Conservation (phyloP, 495 filamentous ascomycete species). For the Penicillium steckii region DNA sequence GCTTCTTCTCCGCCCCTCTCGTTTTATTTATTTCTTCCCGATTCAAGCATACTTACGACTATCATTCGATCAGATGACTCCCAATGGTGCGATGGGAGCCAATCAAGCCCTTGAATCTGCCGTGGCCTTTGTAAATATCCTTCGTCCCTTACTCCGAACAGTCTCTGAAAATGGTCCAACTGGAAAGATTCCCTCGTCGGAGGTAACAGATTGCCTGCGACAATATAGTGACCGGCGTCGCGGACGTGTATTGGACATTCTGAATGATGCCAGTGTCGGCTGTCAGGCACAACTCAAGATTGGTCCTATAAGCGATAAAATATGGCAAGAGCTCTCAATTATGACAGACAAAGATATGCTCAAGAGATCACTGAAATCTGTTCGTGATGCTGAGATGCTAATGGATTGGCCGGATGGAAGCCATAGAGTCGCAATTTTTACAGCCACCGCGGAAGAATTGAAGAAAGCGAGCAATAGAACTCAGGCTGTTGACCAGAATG, state of each 20-base stretch:
- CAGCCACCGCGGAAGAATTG: too few relatives aligned
- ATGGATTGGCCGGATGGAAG: too few relatives aligned
- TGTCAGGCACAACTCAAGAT: neutral
- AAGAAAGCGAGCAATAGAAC: too few relatives aligned
- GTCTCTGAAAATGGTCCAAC: neutral
- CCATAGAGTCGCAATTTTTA: too few relatives aligned
- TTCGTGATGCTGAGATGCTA: too few relatives aligned
- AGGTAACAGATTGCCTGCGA: neutral
- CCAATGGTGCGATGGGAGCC: neutral
- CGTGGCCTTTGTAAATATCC: neutral
- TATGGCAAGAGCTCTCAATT: neutral
- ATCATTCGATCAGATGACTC: neutral
- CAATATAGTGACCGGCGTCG: neutral
- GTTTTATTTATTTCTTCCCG: too few relatives aligned
- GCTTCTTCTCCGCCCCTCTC: too few relatives aligned
- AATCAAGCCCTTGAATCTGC: neutral
- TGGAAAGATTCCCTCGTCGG: neutral
- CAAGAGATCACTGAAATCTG: neutral
- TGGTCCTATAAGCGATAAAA: neutral
- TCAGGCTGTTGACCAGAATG: too few relatives aligned
- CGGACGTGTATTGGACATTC: neutral
- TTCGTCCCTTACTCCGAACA: neutral
- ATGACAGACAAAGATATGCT: neutral
- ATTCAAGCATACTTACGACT: too few relatives aligned
- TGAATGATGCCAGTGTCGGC: neutral